These are phyloP conservation scores for Alternaria brassicae DNA, from an alignment of 2,329 filamentous ascomycete species.

Conservation along the genomic window DNA sequence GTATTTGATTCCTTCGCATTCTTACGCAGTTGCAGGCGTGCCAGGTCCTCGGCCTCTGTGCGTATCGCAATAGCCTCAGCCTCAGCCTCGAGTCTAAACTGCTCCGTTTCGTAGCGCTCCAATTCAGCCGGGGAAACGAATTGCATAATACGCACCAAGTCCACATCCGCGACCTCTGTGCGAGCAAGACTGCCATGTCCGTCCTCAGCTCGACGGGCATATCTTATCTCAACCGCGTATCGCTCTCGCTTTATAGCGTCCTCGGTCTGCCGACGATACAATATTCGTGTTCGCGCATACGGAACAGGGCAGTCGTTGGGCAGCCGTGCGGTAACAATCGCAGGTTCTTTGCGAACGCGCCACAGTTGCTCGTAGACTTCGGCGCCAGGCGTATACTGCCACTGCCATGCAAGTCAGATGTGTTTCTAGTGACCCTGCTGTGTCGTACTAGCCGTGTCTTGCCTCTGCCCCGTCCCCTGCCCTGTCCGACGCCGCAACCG, in stretches of 20 bases:
- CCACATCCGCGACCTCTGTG: constrained; percentile 31
- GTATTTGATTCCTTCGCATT: constrained; percentile 29
- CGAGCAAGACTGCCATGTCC: background rate
- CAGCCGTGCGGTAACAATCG: constrained; percentile 34
- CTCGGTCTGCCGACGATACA: constrained; percentile 38
- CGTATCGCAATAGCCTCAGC: constrained; percentile 30
- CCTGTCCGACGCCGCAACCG: constrained; percentile 19
- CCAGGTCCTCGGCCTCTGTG: constrained; percentile 32
- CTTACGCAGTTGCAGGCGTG: constrained; percentile 27
- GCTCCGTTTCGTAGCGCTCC: constrained; percentile 44
- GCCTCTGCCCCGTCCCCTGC: constrained; percentile 18
- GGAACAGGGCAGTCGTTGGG: constrained; percentile 37
- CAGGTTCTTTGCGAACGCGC: constrained; percentile 37
- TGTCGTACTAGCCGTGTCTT: constrained; percentile 26
- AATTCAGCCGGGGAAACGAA: constrained; percentile 42
- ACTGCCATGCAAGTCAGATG: constrained; percentile 25
- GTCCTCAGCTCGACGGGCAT: background rate
- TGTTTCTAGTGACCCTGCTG: background rate
- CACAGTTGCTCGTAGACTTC: constrained; percentile 42
- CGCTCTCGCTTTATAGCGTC: constrained; percentile 32
- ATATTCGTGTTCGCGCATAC: constrained; percentile 38
- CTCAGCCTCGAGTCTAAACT: constrained; percentile 39
- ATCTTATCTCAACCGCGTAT: constrained; percentile 34
- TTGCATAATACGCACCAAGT: constrained; percentile 38
- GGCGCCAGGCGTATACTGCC: constrained; percentile 38